These are phyloP conservation scores for Amanita phalloides DNA, from an alignment of 768 basidiomycete genomes.

Conservation along the genomic window DNA sequence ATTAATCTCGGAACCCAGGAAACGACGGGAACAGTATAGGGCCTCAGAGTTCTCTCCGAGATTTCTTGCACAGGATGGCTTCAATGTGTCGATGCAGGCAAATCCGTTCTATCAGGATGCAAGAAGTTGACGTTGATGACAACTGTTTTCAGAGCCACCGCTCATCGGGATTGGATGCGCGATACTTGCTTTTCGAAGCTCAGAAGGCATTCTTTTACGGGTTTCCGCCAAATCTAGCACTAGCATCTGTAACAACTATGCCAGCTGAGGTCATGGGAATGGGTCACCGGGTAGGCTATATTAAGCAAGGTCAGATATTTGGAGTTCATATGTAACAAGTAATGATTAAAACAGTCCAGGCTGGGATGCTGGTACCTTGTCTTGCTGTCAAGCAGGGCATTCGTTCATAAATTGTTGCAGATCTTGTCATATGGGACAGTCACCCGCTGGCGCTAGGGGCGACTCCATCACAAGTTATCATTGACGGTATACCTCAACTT, in stretches of 20 bases:
- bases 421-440: constrained; percentile 75
- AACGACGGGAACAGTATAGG: constrained; percentile 77
- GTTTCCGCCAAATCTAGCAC: constrained; percentile 54
- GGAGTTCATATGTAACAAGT: neutral
- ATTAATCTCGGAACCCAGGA: constrained; percentile 22
- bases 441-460: constrained; percentile 81
- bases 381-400: neutral
- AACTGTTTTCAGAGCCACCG: constrained; percentile 46
- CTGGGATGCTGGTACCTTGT: constrained; percentile 58
- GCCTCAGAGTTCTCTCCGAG: constrained; percentile 74
- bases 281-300: constrained; percentile 72
- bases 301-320: constrained; percentile 41
- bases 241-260: constrained; percentile 65
- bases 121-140: neutral
- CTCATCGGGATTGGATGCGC: constrained; percentile 45
- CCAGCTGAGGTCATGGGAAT: constrained; percentile 70
- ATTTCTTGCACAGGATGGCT: constrained; percentile 55
- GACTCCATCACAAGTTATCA: constrained; percentile 81
- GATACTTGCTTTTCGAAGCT: constrained; percentile 75
- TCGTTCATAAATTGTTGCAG: constrained; percentile 19
- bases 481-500: constrained; percentile 81
- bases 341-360: constrained; percentile 23
- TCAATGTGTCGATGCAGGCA: constrained; percentile 72
- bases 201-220: constrained; percentile 80
- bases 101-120: neutral